phyloP scores from a whole-genome alignment of 768 basidiomycete genomes.

The Auriscalpium orientale region DNA sequence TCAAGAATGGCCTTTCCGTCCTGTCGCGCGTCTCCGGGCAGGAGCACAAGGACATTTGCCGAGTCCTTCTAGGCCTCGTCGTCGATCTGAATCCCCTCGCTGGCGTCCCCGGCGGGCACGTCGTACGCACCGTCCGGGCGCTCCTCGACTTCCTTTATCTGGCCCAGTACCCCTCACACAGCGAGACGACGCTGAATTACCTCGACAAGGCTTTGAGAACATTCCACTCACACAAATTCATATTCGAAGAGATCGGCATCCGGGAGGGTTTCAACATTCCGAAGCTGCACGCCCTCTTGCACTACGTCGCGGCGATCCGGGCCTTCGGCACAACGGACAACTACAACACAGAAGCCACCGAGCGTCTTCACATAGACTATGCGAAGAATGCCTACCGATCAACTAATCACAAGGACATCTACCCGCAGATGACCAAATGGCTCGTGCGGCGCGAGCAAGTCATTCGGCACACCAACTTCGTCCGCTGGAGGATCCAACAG shows the following conservation, averaged over 20 bases:
- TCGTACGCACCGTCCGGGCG: conserved; percentile 13
- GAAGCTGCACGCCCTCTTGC: conserved; percentile 16
- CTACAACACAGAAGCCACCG: conserved; percentile 11
- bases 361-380: conserved; percentile 7
- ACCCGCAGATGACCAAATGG: neutral
- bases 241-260: conserved; percentile 18
- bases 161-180: conserved; percentile 18
- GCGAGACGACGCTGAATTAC: neutral
- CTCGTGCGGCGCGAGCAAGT: neutral
- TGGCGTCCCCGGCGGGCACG: neutral
- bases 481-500: neutral
- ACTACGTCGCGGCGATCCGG: conserved; percentile 30
- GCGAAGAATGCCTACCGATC: neutral
- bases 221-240: conserved; percentile 18
- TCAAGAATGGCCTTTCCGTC: too few relatives aligned
- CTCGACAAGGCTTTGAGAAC: conserved; percentile 6
- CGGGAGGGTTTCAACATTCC: conserved; percentile 17
- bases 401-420: neutral
- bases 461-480: neutral
- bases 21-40: too few relatives aligned
- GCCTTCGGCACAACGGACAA: conserved; percentile 48
- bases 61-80: conserved; percentile 17
- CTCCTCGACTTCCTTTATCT: conserved; percentile 21
- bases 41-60: neutral
- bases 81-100: conserved; percentile 10